Evolutionary conservation across 2,329 filamentous ascomycete species (phyloP).

Genomic region (Scytalidium lignicola): DNA sequence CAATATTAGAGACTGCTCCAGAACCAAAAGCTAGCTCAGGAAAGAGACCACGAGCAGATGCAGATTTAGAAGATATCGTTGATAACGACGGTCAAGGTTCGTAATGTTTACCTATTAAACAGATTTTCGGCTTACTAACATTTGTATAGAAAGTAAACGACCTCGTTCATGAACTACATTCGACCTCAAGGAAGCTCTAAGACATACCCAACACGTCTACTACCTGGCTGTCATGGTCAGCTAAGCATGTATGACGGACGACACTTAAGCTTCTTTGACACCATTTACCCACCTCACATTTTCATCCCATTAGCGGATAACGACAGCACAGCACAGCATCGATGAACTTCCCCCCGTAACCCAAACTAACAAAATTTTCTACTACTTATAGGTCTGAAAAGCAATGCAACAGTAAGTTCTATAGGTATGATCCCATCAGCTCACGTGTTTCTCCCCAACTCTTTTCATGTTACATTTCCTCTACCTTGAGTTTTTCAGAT

Average conservation of each 20-base stretch:
- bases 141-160: constrained; percentile 25
- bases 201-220: no score
- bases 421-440: constrained; percentile 16
- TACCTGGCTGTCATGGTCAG: not conserved
- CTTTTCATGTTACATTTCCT: constrained; percentile 6
- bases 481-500: constrained; percentile 12
- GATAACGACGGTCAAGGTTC: constrained; percentile 3
- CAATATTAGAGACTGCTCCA: constrained; percentile 1
- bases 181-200: no score
- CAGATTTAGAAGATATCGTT: constrained; percentile 14
- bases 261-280: not conserved
- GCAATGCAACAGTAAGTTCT: not conserved
- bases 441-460: constrained; percentile 6
- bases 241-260: not conserved
- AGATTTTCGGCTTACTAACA: constrained; percentile 12
- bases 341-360: not conserved
- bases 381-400: not conserved
- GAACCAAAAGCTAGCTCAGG: constrained; percentile 12
- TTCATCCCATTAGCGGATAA: not conserved
- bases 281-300: no score
- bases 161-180: constrained; percentile 19
- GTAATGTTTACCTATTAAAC: not conserved
- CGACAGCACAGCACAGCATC: not conserved
- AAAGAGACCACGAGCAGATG: constrained; percentile 24
- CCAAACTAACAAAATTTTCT: not conserved